Evolutionary conservation across 768 basidiomycete genomes (phyloP).

Genomic region (Russula sp.): DNA sequence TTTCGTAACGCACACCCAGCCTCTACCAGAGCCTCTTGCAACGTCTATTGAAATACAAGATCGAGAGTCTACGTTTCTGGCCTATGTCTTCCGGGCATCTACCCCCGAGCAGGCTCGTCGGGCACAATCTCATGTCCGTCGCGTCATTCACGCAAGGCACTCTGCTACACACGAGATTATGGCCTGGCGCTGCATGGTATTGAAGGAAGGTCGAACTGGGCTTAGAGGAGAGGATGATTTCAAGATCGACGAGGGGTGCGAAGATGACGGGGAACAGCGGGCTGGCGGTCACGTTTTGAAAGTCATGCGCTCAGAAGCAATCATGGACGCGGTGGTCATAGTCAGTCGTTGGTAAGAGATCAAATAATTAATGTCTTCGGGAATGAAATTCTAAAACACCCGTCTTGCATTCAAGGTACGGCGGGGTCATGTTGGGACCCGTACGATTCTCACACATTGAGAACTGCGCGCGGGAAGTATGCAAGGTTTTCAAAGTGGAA

Average conservation of each 20-base stretch:
- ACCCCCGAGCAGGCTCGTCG: conserved; percentile 51
- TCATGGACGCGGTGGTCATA: conserved; percentile 75
- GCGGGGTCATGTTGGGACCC: conserved; percentile 77
- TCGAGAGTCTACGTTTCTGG: conserved; percentile 70
- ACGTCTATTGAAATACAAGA: conserved; percentile 76
- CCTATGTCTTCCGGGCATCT: conserved; percentile 55
- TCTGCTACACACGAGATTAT: conserved; percentile 69
- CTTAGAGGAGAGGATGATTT: conserved; percentile 75
- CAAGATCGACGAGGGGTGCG: conserved; percentile 55
- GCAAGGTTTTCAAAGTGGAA: conserved; percentile 58
- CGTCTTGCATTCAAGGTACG: conserved; percentile 52
- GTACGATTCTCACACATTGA: conserved; percentile 74
- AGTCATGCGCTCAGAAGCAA: conserved; percentile 65
- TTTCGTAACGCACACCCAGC: conserved; percentile 49
- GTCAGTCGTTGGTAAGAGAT: conserved; percentile 68
- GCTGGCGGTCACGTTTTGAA: conserved; percentile 60
- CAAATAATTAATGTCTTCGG: not conserved
- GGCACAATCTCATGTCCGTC: conserved; percentile 50
- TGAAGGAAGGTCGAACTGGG: conserved; percentile 63
- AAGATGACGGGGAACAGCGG: conserved; percentile 79
- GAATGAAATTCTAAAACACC: not conserved
- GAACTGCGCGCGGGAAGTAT: conserved; percentile 70
- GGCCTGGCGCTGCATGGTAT: conserved; percentile 76
- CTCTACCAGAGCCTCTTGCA: conserved; percentile 46
- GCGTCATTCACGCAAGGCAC: conserved; percentile 55